Evolutionary conservation across 2,329 filamentous ascomycete species (phyloP), one percentile per base, ranked within the genome.

Genomic region (Reticulascus tulasneorum): DNA sequence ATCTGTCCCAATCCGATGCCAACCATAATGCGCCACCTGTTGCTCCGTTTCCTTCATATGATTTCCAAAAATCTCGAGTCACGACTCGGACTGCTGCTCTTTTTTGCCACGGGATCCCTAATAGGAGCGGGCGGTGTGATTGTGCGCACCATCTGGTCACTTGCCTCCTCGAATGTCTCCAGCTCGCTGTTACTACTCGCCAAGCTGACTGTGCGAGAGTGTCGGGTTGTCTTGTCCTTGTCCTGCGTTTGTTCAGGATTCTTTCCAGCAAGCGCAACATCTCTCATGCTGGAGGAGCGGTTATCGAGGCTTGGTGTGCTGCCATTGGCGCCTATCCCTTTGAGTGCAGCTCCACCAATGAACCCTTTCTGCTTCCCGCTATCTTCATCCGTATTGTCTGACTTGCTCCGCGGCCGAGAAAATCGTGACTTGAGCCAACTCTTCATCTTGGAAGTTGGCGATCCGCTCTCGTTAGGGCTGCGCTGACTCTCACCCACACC

Each of bases 31-130:
- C n/a, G n/a, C n/a, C n/a, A n/a, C n/a, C n/a, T n/a, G n/a, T n/a
- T n/a, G n/a, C n/a, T n/a, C n/a, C n/a, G n/a, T n/a, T n/a, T n/a
- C n/a, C n/a, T n/a, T n/a, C 60, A 52, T 37, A 81, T 67, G 44
- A 74, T 71, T 58, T 83, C 79, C 30, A 63, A 64, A 46, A 83
- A 83, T 47, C 66, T 73, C 24, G 77, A 78, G 43, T 75, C 74
- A 35, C 77, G 61, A 5, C 59, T 68, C 1, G 76, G 75, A 52
- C 75, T 80, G 33, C 64, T 64, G 29, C 66, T 66, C 30, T 63
- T 59, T n/a, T 57, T 54, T 15, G 45, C 46, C 0, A 48, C 51
- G 12, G 53, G 47, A 10, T 63, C 61, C 22, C 46, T 50, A 7
- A 69, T 55, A 2, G 51, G 55, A 10, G 52, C 51, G 2, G 67